Base-by-base conservation (phyloP, 805 yeast genomes). In the Teunomyces gatunensis region DNA sequence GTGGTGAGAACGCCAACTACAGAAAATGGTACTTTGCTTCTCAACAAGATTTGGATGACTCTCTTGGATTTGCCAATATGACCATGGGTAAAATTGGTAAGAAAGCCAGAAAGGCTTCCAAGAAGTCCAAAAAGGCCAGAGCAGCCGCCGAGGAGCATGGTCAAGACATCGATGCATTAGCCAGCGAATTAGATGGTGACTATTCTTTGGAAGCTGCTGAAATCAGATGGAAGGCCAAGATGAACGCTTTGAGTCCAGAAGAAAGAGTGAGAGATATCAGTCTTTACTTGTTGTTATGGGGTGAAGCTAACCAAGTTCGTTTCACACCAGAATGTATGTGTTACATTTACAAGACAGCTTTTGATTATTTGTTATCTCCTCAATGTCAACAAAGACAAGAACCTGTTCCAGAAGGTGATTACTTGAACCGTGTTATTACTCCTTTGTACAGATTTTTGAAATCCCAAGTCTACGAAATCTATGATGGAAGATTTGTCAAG, bases 321-420 rank as follows among this genome's bases (percentile, higher is more conserved):
- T 94, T 94, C 74, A 86, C 94, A 47, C 80, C 86, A 5, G 81
- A 77, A 52, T 79, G 87, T 73, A 74, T 94, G 53, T 89, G 97
- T 80, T 94, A 87, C 79, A 84, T 94, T 63, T 95, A 84, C 81
- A 92, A 95, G 77, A 88, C 96, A 68, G 96, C 97, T 49, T 79
- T 79, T 55, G 99, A 94, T 71, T 91, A 94, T 72, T 77, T 89
- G 65, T 73, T 80, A 52, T 88, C 96, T 47, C 95, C 96, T 46
- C 84, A 87, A 61, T 90, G 97, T 73, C 95, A 88, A 75, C 90
- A 88, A 69, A 83, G 89, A 70, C 78, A 75, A 42, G 90, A 85
- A 58, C 87, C 91, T 42, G 86, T 85, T 54, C 89, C 92, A 50
- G 92, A 86, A 71, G 91, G 95, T 70, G 97, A 91, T 68, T 94